Evolutionary conservation across 225 moss, liverwort and hornwort species (phyloP).

Genomic region (Asterella californica): DNA sequence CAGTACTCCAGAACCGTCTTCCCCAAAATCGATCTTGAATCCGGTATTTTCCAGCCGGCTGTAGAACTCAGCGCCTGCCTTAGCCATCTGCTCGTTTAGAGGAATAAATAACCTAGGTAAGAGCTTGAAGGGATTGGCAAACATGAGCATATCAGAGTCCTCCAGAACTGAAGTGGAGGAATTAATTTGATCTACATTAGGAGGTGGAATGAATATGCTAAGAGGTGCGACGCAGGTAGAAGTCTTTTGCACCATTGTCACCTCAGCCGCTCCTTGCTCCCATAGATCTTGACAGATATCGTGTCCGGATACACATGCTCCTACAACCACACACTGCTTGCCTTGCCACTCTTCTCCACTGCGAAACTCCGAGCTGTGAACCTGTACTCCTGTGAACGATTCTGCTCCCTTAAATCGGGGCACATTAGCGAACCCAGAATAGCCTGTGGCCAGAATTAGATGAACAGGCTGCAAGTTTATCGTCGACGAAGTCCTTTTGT

Average conservation of each 20-base stretch:
- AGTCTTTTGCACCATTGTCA: conserved; percentile 24
- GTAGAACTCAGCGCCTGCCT: conserved; percentile 1
- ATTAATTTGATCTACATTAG: background rate
- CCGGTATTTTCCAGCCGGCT: background rate
- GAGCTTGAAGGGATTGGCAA: conserved; percentile 9
- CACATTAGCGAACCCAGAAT: background rate
- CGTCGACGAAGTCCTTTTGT: background rate
- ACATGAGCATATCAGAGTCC: background rate
- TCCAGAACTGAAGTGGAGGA: background rate
- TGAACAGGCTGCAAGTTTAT: conserved; percentile 13
- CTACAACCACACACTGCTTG: conserved; percentile 19
- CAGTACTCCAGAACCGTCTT: conserved; percentile 1
- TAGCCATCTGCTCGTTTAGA: background rate
- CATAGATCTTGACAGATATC: conserved; percentile 20
- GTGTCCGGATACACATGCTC: conserved; percentile 11
- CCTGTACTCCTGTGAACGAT: conserved; percentile 8
- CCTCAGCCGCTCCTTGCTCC: conserved; percentile 23
- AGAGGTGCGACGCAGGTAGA: background rate
- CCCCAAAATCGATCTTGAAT: conserved; percentile 14
- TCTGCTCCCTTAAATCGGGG: conserved; percentile 14
- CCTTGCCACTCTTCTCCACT: conserved; percentile 8
- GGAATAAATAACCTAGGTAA: background rate
- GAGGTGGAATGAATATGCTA: background rate
- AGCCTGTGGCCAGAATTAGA: conserved; percentile 22
- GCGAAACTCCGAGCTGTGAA: conserved; percentile 6